Evolutionary conservation across 768 basidiomycete genomes (phyloP).

Genomic region (Leccinum disarticulatum): DNA sequence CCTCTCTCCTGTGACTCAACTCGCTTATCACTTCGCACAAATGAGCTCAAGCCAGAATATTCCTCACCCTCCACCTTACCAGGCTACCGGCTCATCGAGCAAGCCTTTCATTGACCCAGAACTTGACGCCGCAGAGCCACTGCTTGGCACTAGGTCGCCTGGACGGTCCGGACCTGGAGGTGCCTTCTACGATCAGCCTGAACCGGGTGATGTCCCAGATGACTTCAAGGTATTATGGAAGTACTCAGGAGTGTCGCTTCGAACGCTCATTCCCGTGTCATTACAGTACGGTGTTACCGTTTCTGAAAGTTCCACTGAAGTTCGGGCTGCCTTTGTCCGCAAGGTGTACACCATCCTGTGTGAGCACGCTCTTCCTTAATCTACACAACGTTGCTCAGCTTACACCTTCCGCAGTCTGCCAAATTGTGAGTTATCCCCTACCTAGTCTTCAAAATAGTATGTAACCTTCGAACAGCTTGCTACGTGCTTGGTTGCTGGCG

Average conservation of each 20-base stretch:
- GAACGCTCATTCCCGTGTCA: slow-evolving; percentile 8
- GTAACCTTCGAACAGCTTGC: slow-evolving; percentile 44
- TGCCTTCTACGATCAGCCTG: slow-evolving; percentile 74
- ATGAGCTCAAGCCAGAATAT: slow-evolving; percentile 56
- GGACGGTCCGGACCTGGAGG: slow-evolving; percentile 23
- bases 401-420: slow-evolving; percentile 51
- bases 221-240: slow-evolving; percentile 82
- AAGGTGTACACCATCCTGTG: slow-evolving; percentile 91
- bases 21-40: slow-evolving; percentile 30
- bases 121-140: slow-evolving; percentile 50
- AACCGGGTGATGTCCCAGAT: slow-evolving; percentile 75
- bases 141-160: slow-evolving; percentile 52
- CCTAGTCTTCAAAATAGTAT: not conserved
- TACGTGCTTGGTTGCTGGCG: slow-evolving; percentile 77
- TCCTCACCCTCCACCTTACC: slow-evolving; percentile 60
- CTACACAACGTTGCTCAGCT: not conserved
- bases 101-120: slow-evolving; percentile 34
- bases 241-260: not conserved
- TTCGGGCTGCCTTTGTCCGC: slow-evolving; percentile 83
- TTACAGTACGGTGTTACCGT: slow-evolving; percentile 78
- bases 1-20: not conserved
- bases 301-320: slow-evolving; percentile 71
- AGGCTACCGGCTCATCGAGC: slow-evolving; percentile 39
- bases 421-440: slow-evolving; percentile 54
- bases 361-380: slow-evolving; percentile 41